phyloP scores from a whole-genome alignment of 2,329 filamentous ascomycete genomes.

The Paraphoma chrysanthemicola region DNA sequence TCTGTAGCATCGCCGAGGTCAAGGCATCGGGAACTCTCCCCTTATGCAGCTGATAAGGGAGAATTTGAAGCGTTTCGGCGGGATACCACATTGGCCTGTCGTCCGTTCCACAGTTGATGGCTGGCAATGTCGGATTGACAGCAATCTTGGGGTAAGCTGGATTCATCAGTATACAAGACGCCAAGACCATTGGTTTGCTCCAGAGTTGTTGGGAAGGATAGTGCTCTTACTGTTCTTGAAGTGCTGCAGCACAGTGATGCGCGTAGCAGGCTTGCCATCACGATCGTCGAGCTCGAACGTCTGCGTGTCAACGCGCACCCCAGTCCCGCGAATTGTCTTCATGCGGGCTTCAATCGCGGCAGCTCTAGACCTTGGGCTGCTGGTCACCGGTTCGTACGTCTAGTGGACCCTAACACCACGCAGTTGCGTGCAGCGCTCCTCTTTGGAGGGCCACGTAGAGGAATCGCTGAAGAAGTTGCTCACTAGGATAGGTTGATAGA shows the following conservation, averaged over 20 bases:
- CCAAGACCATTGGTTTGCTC: too few relatives aligned
- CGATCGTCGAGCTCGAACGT: slow-evolving; percentile 1
- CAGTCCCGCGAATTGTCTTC: slow-evolving; percentile 4
- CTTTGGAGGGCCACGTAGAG: neutral
- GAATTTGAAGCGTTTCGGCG: slow-evolving; percentile 15
- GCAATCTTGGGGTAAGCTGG: neutral
- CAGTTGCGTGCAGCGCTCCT: slow-evolving; percentile 1
- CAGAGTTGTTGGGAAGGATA: too few relatives aligned
- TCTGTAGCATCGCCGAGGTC: slow-evolving; percentile 16
- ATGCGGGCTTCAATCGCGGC: slow-evolving; percentile 3
- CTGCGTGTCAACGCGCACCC: neutral
- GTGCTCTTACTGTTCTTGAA: slow-evolving; percentile 6
- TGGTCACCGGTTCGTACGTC: slow-evolving; percentile 1
- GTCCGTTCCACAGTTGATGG: slow-evolving; percentile 17
- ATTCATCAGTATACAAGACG: neutral
- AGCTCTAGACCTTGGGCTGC: neutral
- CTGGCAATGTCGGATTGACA: neutral
- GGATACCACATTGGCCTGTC: slow-evolving; percentile 8
- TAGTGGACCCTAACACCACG: slow-evolving; percentile 5
- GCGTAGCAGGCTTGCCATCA: neutral
- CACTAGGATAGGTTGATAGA: slow-evolving; percentile 15
- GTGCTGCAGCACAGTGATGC: slow-evolving; percentile 2
- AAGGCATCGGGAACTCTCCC: slow-evolving; percentile 19
- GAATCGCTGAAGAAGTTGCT: slow-evolving; percentile 9
- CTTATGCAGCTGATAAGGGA: slow-evolving; percentile 27